Evolutionary conservation across 805 yeast species (phyloP), one percentile per base, ranked within the genome.

Genomic region (Cyberlindnera americana): DNA sequence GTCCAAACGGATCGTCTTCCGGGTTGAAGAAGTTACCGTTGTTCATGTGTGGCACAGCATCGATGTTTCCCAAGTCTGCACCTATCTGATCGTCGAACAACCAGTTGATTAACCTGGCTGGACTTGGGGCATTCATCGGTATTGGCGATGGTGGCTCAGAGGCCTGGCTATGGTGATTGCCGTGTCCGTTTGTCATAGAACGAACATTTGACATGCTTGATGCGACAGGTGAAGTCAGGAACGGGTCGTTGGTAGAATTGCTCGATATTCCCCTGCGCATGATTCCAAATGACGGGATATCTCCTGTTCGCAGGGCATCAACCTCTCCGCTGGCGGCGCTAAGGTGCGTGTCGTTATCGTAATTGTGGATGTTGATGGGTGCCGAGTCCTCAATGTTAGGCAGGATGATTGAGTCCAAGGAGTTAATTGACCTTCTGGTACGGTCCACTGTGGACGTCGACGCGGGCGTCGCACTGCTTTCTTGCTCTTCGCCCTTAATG

Each of bases 291-390:
- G 28, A 9, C 7, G 28, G 28, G 3, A 33, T 10, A 3, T 17
- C 19, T 8, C 46, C 46, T 8, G 34, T 38, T 14, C 37, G 49
- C 19, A 52, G 26, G 1, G 54, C 57, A 34, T 53, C 54, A 5
- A 53, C 50, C 19, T 59, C 64, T 5, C 52, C 60, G 6, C 48
- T 47, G 7, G 65, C 62, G 10, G 60, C 62, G 27, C 54, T 59
- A 13, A 55, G 35, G 25, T 50, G 53, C 5, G 46, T 22, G 11
- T 39, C 38, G 36, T 48, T 44, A 25, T 40, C 55, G 35, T 51
- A 53, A 25, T 48, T 46, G 30, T 53, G 59, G 28, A 48, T 45
- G 32, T 49, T 49, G 18, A 52, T 48, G 3, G 50, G 44, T 9
- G 46, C 38, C 17, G 40, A 36, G 29, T 51, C 60, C 16, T 52